Base-by-base conservation (phyloP, 1,139 yeast species). In the Yamadazyma pseudoaaseri region DNA sequence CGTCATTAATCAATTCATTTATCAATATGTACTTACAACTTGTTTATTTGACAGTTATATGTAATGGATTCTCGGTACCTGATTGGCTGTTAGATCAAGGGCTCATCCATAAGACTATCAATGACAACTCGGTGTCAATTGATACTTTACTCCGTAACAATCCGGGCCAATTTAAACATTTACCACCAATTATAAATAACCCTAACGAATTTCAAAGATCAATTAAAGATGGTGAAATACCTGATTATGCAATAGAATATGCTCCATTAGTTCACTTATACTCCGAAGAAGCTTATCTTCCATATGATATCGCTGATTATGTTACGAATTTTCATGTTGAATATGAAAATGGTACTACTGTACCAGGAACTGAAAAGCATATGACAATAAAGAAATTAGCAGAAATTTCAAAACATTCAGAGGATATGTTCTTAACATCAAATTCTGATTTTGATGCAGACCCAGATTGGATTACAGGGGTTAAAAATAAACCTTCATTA, bases 381-480 rank as follows among this genome's bases (percentile, higher is more conserved):
- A 48, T 74, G 48, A 54, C 52, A n/a, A 54, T 76, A 17, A 43
- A 56, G n/a, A 64, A 64, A 42, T 52, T 76, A 35, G 62, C 62
- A 5, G 35, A 58, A 4, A 51, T 73, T 30, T 60, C 67, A 6
- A 20, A 25, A 4, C 18, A 17, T 8, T 40, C 47, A n/a, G 51
- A 54, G 6, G 48, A 53, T 5, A 56, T 76, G 3, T 86, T 60
- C 49, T 49, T 90, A 56, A 80, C 89, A 0, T 69, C 94, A 10
- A 61, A 78, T 41, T 70, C 78, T 16, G 94, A 89, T 52, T 90
- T 89, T 56, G 77, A 70, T 36, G 58, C 58, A 17, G 85, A 86
- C 50, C 96, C 96, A 0, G 81, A 78, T 15, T 90, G 96, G 96
- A 69, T 90, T 36, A 81, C 96, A 0, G 97, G 97, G 0, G 49